A percentile compares a stretch with the other conserved stretches of the same genome.
These are phyloP conservation scores for Boletus smithii DNA, from an alignment of 1,284 basidiomycete species.

Conservation along the genomic window DNA sequence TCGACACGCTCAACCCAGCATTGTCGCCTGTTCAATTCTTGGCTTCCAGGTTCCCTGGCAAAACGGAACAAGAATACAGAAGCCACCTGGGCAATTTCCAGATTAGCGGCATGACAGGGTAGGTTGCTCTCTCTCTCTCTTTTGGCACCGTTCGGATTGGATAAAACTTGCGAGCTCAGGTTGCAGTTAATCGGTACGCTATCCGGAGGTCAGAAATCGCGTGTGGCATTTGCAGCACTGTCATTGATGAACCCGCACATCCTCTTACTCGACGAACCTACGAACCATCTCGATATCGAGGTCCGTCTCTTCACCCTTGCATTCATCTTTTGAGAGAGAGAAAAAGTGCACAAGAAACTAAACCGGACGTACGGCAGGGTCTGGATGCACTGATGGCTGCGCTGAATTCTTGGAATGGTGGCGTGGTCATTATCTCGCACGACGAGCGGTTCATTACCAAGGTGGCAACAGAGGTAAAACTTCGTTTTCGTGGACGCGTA, in stretches of 20 bases:
- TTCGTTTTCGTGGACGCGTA: too few species aligned
- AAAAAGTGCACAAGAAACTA: too few species aligned
- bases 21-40: slow-evolving; percentile 93
- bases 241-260: slow-evolving; percentile 88
- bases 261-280: slow-evolving; percentile 91
- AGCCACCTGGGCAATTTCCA: slow-evolving; percentile 96
- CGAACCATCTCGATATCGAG: slow-evolving; percentile 97
- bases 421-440: slow-evolving; percentile 91
- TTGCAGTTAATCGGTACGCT: slow-evolving; percentile 79
- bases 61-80: slow-evolving; percentile 95
- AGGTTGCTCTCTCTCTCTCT: neutral
- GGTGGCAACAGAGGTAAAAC: slow-evolving; percentile 45
- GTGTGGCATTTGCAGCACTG: slow-evolving; percentile 93
- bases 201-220: slow-evolving; percentile 96
- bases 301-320: slow-evolving; percentile 33
- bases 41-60: slow-evolving; percentile 88
- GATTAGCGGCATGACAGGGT: slow-evolving; percentile 95
- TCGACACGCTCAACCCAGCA: slow-evolving; percentile 85
- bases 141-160: neutral
- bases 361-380: slow-evolving; percentile 51
- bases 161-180: slow-evolving; percentile 34
- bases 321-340: too few species aligned
- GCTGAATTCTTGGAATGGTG: slow-evolving; percentile 91
- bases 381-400: slow-evolving; percentile 94
- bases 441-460: slow-evolving; percentile 91